Evolutionary conservation across 2,329 filamentous ascomycete genomes (phyloP).

Genomic region (Sclerotinia subarctica): DNA sequence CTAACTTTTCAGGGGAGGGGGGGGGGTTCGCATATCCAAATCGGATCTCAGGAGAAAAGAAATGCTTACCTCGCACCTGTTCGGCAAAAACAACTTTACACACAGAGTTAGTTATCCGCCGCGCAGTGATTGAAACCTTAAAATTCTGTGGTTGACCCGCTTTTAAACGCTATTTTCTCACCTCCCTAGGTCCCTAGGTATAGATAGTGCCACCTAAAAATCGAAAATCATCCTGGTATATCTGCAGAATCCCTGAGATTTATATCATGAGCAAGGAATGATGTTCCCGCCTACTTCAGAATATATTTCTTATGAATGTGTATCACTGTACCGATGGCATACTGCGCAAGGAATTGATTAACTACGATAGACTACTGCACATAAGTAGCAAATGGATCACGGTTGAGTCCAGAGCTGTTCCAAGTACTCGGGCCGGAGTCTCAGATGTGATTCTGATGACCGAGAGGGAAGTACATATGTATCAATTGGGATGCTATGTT

Average conservation of each 20-base stretch:
- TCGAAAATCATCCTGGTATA: background rate
- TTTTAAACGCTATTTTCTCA: constrained; percentile 8
- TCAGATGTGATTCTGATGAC: background rate
- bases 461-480: background rate
- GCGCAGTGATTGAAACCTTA: constrained; percentile 9
- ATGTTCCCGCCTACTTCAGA: background rate
- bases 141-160: background rate
- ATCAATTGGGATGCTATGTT: background rate
- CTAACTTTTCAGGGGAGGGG: too few relatives aligned
- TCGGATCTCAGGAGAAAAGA: background rate
- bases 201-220: background rate
- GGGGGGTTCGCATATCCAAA: background rate
- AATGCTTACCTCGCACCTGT: background rate
- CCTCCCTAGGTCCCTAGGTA: background rate
- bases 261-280: background rate
- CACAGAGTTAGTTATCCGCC: background rate
- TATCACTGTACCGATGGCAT: background rate
- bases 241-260: constrained; percentile 1
- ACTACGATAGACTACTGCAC: background rate
- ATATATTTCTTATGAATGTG: constrained; percentile 4
- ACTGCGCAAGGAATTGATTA: background rate
- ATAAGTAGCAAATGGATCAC: background rate
- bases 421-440: constrained; percentile 7
- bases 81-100: background rate
- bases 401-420: constrained; percentile 3